Base-by-base conservation (phyloP, 495 filamentous ascomycete genomes). In the Trypethelium eluteriae region DNA sequence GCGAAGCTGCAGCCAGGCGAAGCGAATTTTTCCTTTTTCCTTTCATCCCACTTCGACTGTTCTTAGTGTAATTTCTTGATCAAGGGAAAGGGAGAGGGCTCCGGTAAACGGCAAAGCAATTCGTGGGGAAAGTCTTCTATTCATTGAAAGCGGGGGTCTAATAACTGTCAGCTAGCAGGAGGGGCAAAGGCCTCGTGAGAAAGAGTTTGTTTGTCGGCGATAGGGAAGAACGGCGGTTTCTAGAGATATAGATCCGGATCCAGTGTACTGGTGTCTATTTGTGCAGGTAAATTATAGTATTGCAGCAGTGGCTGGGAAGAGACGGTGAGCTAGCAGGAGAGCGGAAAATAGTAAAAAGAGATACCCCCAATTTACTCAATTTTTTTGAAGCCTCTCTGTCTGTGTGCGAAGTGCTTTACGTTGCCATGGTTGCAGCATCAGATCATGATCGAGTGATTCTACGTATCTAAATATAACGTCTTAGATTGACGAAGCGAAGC, bases 181-280 rank as follows among this genome's bases (percentile, higher is more conserved):
- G 25, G 25, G 25, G 53, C 7, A 36, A 14, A 5, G 18, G 10
- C 11, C 5, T 35, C 32, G 11, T 1, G 5, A 18, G 32, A 59
- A 18, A 59, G 53, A 3, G 7, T 53, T 53, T 53, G 14, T 53
- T 18, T 5, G 14, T 53, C 5, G 49, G n/a, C 14, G 49, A 12
- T 59, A 32, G 53, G 18, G 18, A 11, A 59, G 32, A 18, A 18
- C 11, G 18, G 41, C 14, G 7, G 53, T n/a, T 7, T 7, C 36
- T 59, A 59, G 53, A 59, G 34, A 32, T 59, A 59, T 59, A 59
- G 53, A 59, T 59, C 53, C 5, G 32, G 11, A 36, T 9, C 36
- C 3, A 36, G 11, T 10, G 18, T 36, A 36, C 7, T 36, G 32
- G 3, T 7, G 11, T 11, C 10, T n/a, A 10, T 7, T 53, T 53